Base-by-base conservation (phyloP, 1,139 yeast genomes). In the Taphrina confusa region DNA sequence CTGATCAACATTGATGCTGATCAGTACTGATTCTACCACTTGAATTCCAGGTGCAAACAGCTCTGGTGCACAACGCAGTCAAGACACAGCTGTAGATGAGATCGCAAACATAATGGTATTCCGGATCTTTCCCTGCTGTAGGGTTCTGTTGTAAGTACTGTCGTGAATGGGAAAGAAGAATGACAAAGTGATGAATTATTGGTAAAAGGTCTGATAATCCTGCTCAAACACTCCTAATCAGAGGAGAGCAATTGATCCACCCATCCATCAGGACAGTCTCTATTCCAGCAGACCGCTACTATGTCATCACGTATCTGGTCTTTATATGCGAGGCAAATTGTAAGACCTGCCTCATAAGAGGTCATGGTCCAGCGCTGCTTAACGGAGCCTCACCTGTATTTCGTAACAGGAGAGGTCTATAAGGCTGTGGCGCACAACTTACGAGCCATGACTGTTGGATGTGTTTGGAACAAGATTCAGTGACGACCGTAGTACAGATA, bases 171-270 rank as follows among this genome's bases (percentile, higher is more conserved):
- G 37, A 33, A 33, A 6, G 25, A 37, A 18, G 42, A 5, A 11
- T 4, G 42, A 18, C 6, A 25, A 14, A 14, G 30, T 45, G 50
- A 45, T 45, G 50, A 45, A n/a, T 5, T 14, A n/a, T 30, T 45
- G 50, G 50, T 45, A 45, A 45, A 45, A 45, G 50, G 50, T 45
- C 25, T 45, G 50, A 45, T 37, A 28, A 23, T n/a, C 14, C 11
- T 6, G 16, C 9, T 11, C 30, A 4, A 28, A n/a, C 6, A 9
- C 47, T 42, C 31, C 47, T 27, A 42, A 42, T 42, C 47, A 27
- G 31, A 27, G 31, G 11, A 23, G 30, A 23, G 47, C 20, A 42
- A n/a, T 18, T 25, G 25, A 37, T 18, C 42, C 42, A 37, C 23
- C 42, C 42, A 37, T 37, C 42, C 4, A n/a, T n/a, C 42, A 37